These are phyloP conservation scores for Barnettozyma hawaiiensis DNA, from an alignment of 1,139 yeast species.

Conservation along the genomic window DNA sequence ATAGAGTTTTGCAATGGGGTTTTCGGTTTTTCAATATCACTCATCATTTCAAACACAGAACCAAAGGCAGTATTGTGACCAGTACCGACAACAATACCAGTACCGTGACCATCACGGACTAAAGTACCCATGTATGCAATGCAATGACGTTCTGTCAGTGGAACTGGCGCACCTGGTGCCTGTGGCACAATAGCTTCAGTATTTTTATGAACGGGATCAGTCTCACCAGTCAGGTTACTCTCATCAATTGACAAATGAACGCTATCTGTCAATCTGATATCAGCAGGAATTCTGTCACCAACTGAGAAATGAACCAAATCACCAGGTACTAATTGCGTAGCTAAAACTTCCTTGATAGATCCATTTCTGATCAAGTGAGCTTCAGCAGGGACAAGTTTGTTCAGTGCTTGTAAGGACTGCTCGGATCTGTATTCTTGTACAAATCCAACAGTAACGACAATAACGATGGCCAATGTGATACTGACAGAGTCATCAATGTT, in stretches of 20 bases:
- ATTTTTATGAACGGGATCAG: constrained; percentile 71
- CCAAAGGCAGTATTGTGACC: constrained; percentile 89
- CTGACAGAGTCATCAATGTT: constrained; percentile 90
- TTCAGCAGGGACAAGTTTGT: constrained; percentile 87
- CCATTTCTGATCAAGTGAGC: constrained; percentile 85
- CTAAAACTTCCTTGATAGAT: constrained; percentile 69
- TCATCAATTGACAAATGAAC: constrained; percentile 82
- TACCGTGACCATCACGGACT: constrained; percentile 89
- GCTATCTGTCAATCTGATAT: constrained; percentile 70
- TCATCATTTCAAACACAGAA: constrained; percentile 85
- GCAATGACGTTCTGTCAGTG: constrained; percentile 61
- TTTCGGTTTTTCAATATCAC: constrained; percentile 88
- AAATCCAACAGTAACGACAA: constrained; percentile 92
- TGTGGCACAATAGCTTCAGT: constrained; percentile 27
- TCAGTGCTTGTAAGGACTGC: constrained; percentile 85
- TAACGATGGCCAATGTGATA: constrained; percentile 79
- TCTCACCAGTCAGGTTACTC: constrained; percentile 91
- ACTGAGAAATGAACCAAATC: constrained; percentile 82
- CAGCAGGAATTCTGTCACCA: constrained; percentile 96
- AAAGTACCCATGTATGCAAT: constrained; percentile 95
- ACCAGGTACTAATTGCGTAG: constrained; percentile 87
- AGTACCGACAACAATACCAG: constrained; percentile 90
- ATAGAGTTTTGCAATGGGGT: constrained; percentile 92
- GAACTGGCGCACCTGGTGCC: constrained; percentile 30
- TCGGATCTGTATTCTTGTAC: constrained; percentile 95